Conservation (phyloP, 2,329 filamentous ascomycete species). For the Cladosporium sp. region DNA sequence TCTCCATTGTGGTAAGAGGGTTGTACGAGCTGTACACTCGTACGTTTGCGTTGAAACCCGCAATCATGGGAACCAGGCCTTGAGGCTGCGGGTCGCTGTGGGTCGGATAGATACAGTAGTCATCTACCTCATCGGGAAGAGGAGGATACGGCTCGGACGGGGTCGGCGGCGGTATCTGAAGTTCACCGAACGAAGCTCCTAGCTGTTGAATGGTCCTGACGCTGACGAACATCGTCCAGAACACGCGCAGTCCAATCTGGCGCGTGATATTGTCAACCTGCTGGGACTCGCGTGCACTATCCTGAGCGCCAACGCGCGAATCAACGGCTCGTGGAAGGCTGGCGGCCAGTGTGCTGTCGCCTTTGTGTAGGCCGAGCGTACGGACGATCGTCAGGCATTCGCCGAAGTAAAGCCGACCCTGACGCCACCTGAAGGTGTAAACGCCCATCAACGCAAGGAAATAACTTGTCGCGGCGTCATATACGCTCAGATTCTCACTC, state of each 20-base stretch:
- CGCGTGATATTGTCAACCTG: slow-evolving; percentile 42
- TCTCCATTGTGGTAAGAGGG: slow-evolving; percentile 68
- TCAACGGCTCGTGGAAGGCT: slow-evolving; percentile 31
- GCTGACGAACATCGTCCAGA: slow-evolving; percentile 74
- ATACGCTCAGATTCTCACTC: slow-evolving; percentile 47
- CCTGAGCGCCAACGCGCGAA: slow-evolving; percentile 29
- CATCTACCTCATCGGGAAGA: slow-evolving; percentile 74
- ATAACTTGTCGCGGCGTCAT: slow-evolving; percentile 68
- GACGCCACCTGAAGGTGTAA: slow-evolving; percentile 62
- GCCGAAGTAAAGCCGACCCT: slow-evolving; percentile 64
- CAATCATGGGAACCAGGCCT: slow-evolving; percentile 61
- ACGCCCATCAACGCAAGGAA: slow-evolving; percentile 62
- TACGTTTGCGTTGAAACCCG: slow-evolving; percentile 75
- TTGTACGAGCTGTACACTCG: slow-evolving; percentile 77
- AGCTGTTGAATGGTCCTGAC: slow-evolving; percentile 69
- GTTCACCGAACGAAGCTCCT: slow-evolving; percentile 63
- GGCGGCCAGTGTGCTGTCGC: slow-evolving; percentile 37
- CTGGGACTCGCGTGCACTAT: slow-evolving; percentile 29
- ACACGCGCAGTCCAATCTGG: slow-evolving; percentile 57
- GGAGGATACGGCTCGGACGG: slow-evolving; percentile 70
- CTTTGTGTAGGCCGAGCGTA: slow-evolving; percentile 59
- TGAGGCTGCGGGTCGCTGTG: slow-evolving; percentile 65
- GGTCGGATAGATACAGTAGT: slow-evolving; percentile 68
- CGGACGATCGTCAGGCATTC: slow-evolving; percentile 65
- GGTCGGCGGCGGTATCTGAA: slow-evolving; percentile 71